phyloP scores from a whole-genome alignment of 2,329 filamentous ascomycete genomes.

The Hawksworthiomyces lignivorus region DNA sequence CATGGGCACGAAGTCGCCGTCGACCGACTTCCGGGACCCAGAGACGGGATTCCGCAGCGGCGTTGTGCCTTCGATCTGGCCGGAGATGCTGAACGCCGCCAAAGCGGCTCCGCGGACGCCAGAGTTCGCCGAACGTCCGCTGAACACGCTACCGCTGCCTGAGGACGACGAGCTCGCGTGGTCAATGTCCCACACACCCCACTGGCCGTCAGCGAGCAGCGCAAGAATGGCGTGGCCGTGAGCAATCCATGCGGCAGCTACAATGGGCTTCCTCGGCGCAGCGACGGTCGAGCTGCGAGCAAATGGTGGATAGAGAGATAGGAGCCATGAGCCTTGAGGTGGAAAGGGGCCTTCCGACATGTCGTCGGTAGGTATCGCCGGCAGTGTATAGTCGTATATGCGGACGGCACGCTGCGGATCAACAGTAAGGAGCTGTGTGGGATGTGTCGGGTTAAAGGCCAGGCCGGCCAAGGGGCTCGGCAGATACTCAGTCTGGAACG shows the following conservation, averaged over 20 bases:
- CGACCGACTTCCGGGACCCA: constrained; percentile 27
- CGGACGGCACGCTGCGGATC: constrained; percentile 48
- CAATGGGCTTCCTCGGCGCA: constrained; percentile 46
- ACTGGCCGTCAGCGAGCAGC: constrained; percentile 55
- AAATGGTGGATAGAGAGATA: constrained; percentile 55
- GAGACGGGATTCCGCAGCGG: constrained; percentile 38
- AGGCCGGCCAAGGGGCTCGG: constrained; percentile 46
- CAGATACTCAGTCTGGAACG: constrained; percentile 55
- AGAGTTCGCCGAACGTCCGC: constrained; percentile 34
- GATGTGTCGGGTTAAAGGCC: constrained; percentile 53
- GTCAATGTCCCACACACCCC: constrained; percentile 62
- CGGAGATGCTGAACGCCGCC: constrained; percentile 49
- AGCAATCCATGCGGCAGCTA: constrained; percentile 55
- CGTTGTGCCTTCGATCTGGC: constrained; percentile 53
- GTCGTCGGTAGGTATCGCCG: constrained; percentile 45
- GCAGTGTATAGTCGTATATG: constrained; percentile 52
- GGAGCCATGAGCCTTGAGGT: constrained; percentile 54
- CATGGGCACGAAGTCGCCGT: constrained; percentile 53
- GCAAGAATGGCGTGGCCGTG: constrained; percentile 52
- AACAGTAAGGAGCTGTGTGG: constrained; percentile 51
- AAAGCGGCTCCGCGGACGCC: constrained; percentile 51
- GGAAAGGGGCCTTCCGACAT: constrained; percentile 43
- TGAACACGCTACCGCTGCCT: constrained; percentile 28
- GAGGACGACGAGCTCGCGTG: constrained; percentile 39
- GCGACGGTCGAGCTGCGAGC: constrained; percentile 36